Base-by-base conservation (phyloP, 108 stramenopile species). In the Cylindrotheca fusiformis region DNA sequence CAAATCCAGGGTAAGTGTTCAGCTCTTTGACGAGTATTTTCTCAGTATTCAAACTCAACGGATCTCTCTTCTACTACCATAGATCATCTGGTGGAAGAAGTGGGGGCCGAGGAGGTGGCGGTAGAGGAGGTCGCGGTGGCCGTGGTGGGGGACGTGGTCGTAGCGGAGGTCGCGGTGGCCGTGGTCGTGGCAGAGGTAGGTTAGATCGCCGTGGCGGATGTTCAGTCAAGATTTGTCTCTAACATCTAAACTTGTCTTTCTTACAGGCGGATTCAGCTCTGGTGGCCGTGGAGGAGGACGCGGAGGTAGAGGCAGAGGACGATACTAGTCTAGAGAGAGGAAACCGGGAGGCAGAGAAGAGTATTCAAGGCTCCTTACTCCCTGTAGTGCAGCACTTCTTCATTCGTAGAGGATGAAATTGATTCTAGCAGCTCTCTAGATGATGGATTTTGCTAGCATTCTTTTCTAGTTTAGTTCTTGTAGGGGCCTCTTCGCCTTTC, bases 41-140 rank as follows among this genome's bases (percentile, higher is more conserved):
- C n/a, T n/a, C n/a, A n/a, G n/a, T n/a, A n/a, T n/a, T n/a, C n/a
- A n/a, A n/a, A n/a, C n/a, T n/a, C n/a, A n/a, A n/a, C n/a, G n/a
- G n/a, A n/a, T n/a, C n/a, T n/a, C n/a, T n/a, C n/a, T n/a, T n/a
- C n/a, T n/a, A n/a, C n/a, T n/a, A n/a, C n/a, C n/a, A n/a, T 46
- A 66, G 60, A 29, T 28, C 58, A 12, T 54, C 53, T 30, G 57
- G 59, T 23, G 66, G 52, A 27, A 18, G 53, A 28, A 82, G 87
- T 20, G 88, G 90, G 5, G 69, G 84, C 24, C 80, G 92, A 46
- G 66, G 93, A 28, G 80, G 86, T 2, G 51, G 85, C 10, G 71
- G 74, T 4, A 51, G 76, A 1, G 65, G 72, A 27, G 51, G 78
- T 46, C 58, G 79, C 14, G 60, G 84, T 23, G 71, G 87, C 41